A percentile compares a stretch with the other conserved stretches of the same genome.
Evolutionary conservation across 768 basidiomycete genomes (phyloP).

Genomic region (Naganishia vishniacii): DNA sequence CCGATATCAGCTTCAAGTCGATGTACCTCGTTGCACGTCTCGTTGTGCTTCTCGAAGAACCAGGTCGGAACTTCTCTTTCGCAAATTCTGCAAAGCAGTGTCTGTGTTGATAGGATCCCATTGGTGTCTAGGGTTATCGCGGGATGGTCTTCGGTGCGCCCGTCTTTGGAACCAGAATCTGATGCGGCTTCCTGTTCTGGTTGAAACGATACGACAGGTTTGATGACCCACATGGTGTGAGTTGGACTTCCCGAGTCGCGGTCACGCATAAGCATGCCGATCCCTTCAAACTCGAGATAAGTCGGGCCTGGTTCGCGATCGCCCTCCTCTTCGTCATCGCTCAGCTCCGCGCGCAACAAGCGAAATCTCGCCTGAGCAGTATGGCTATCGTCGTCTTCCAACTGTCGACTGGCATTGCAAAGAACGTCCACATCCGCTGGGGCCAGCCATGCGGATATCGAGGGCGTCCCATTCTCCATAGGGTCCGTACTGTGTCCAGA

Average conservation of each 20-base stretch:
- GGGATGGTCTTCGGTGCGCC: slow-evolving; percentile 41
- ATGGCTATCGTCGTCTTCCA: slow-evolving; percentile 85
- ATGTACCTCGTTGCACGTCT: slow-evolving; percentile 94
- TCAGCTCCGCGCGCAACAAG: slow-evolving; percentile 65
- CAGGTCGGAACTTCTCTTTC: slow-evolving; percentile 93
- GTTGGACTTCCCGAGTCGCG: slow-evolving; percentile 78
- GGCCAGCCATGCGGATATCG: slow-evolving; percentile 74
- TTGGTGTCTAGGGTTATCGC: slow-evolving; percentile 50
- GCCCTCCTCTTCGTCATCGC: slow-evolving; percentile 52
- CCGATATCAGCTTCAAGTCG: slow-evolving; percentile 89
- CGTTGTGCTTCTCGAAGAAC: slow-evolving; percentile 99
- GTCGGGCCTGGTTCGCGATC: slow-evolving; percentile 46
- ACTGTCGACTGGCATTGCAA: slow-evolving; percentile 72
- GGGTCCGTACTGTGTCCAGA: slow-evolving; percentile 64
- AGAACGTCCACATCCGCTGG: slow-evolving; percentile 77
- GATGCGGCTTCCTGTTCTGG: slow-evolving; percentile 11
- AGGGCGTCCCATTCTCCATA: slow-evolving; percentile 66
- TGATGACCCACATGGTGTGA: slow-evolving; percentile 98
- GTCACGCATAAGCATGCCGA: slow-evolving; percentile 97
- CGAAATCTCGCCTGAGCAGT: slow-evolving; percentile 89
- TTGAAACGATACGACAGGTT: slow-evolving; percentile 50
- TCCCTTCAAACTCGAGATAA: slow-evolving; percentile 83
- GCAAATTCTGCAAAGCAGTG: slow-evolving; percentile 93
- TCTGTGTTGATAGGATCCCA: slow-evolving; percentile 60
- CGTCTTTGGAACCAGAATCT: neutral